Evolutionary conservation across 1,284 basidiomycete species (phyloP), one percentile per base, ranked within the genome.

Genomic region (Melanopsichium pennsylvanicum): DNA sequence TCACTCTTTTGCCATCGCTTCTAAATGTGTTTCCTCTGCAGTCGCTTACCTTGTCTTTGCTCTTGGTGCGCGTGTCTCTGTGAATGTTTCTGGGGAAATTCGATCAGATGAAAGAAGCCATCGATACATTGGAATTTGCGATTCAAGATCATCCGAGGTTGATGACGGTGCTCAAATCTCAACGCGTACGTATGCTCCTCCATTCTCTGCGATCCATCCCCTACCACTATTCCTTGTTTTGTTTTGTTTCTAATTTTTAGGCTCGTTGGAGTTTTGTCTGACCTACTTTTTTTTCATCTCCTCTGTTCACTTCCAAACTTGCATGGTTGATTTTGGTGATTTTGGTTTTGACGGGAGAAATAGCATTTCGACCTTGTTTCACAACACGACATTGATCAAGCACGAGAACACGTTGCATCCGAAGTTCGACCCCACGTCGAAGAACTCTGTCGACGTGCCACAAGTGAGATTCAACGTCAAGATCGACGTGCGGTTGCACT

Each of bases 281-380:
- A n/a, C n/a, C n/a, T n/a, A n/a, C n/a, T n/a, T n/a, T n/a, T 18
- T 33, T 12, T n/a, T 12, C 8, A 8, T 13, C 15, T 44, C 13
- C 15, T n/a, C 27, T 31, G 3, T 39, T 3, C 7, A 5, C 22
- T 27, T n/a, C n/a, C n/a, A n/a, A n/a, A n/a, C n/a, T n/a, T n/a
- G n/a, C n/a, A n/a, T n/a, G n/a, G n/a, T n/a, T n/a, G n/a, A n/a
- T n/a, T n/a, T n/a, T n/a, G n/a, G n/a, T n/a, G n/a, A n/a, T n/a
- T n/a, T n/a, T n/a, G n/a, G n/a, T n/a, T n/a, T n/a, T n/a, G n/a
- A n/a, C n/a, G n/a, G n/a, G n/a, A n/a, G n/a, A n/a, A 10, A 3
- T 36, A 68, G 59, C 60, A 70, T 38, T 64, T 64, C 12, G 67
- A 70, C 33, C 67, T 70, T 2, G 56, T 70, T 5, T 63, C 60